Evolutionary conservation across 2,329 filamentous ascomycete genomes (phyloP).

Genomic region (Aspergillus jensenii): DNA sequence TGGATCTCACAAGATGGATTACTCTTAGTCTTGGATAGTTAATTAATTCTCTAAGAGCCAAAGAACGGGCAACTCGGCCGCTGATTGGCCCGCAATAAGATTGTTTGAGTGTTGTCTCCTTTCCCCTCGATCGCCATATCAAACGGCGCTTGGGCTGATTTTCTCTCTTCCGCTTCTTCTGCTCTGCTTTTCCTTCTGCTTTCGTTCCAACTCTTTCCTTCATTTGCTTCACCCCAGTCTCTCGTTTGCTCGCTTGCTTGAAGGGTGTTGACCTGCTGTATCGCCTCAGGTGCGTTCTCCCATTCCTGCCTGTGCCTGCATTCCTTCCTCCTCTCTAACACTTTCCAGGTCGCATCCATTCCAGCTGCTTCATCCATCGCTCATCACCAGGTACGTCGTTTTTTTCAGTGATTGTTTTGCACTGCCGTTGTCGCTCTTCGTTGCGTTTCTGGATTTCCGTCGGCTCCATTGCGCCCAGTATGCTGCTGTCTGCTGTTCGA

Average conservation of each 20-base stretch:
- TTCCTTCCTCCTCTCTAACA: not conserved
- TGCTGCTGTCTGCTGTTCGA: not conserved
- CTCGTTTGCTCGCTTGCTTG: slow-evolving; percentile 8
- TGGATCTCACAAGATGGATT: too few relatives aligned
- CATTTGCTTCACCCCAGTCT: slow-evolving; percentile 3
- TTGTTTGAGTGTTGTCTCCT: not conserved
- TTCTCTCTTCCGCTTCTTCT: slow-evolving; percentile 1
- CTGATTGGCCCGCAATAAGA: not conserved
- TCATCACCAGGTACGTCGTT: slow-evolving; percentile 5
- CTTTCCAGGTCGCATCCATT: slow-evolving; percentile 6
- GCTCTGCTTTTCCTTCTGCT: slow-evolving; percentile 4
- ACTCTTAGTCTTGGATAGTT: too few relatives aligned
- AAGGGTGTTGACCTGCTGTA: slow-evolving; percentile 7
- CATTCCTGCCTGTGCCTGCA: not conserved
- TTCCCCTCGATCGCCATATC: not conserved
- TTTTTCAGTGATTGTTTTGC: not conserved
- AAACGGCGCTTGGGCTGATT: slow-evolving; percentile 1
- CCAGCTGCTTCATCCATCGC: not conserved
- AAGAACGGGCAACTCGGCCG: not conserved
- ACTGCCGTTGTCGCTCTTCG: not conserved
- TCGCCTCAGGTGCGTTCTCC: not conserved
- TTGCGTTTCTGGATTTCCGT: not conserved
- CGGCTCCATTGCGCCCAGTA: too few relatives aligned
- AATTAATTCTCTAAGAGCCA: not conserved
- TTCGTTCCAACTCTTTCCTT: slow-evolving; percentile 12